Conservation (phyloP, 176 grass and related monocot species). For the Saccharum officinarum region DNA sequence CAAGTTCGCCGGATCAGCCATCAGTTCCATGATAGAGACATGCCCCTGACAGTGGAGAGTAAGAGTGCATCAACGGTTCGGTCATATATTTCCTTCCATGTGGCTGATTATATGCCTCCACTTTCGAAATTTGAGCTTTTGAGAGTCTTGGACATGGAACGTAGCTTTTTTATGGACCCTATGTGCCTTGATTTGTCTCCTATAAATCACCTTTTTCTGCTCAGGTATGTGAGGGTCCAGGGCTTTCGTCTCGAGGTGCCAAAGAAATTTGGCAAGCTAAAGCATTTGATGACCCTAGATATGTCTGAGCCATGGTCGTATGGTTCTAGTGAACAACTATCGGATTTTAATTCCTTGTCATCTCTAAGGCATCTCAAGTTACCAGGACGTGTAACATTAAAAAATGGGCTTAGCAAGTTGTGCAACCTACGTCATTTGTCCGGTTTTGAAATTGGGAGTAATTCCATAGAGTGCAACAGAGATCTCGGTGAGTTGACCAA, state of each 20-base stretch:
- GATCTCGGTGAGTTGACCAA: slow-evolving; percentile 16
- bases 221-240: background rate
- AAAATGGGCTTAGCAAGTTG: background rate
- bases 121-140: no score
- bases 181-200: background rate
- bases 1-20: background rate
- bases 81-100: no score
- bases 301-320: background rate
- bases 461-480: background rate
- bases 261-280: background rate
- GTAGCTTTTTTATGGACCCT: background rate
- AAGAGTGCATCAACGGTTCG: no score
- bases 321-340: background rate
- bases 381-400: rapidly evolving
- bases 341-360: background rate
- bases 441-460: rapidly evolving
- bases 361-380: background rate
- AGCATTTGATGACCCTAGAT: slow-evolving; percentile 12
- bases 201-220: background rate
- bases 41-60: no score
- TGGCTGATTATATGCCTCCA: no score
- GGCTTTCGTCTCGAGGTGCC: background rate
- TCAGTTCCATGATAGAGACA: no score
- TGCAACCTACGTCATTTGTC: background rate
- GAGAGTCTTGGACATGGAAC: no score